Conservation (phyloP, 805 yeast species). For the Blastobotrys terrestris region DNA sequence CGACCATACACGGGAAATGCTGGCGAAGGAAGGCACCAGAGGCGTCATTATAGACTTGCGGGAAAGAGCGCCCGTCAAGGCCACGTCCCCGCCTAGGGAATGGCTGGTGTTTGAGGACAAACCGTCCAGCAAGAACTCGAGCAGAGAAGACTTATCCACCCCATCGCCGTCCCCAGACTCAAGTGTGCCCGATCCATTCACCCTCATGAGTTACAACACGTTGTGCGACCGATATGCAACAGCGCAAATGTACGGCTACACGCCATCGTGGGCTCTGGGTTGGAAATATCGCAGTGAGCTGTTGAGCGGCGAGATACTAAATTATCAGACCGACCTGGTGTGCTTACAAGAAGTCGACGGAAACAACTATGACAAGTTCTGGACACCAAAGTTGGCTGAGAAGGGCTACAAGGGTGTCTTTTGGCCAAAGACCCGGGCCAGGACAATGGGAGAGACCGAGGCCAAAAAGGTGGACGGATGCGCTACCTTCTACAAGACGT, state of each 20-base stretch:
- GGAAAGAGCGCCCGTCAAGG: conserved; percentile 68
- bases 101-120: conserved; percentile 75
- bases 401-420: conserved; percentile 77
- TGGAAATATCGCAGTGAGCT: conserved; percentile 86
- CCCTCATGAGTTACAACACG: conserved; percentile 82
- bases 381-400: conserved; percentile 68
- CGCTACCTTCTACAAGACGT: conserved; percentile 78
- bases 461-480: conserved; percentile 95
- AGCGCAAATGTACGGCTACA: conserved; percentile 81
- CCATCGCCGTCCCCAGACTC: not conserved
- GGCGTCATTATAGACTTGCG: conserved; percentile 75
- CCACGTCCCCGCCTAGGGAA: conserved; percentile 66
- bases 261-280: conserved; percentile 94
- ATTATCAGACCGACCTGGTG: conserved; percentile 63
- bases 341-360: conserved; percentile 97
- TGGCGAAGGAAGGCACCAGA: conserved; percentile 78
- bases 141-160: not conserved
- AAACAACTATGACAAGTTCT: conserved; percentile 74
- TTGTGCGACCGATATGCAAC: conserved; percentile 96
- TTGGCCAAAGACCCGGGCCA: conserved; percentile 85
- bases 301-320: conserved; percentile 64
- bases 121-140: not conserved
- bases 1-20: conserved; percentile 51
- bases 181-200: conserved; percentile 38
- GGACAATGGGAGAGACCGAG: conserved; percentile 73